phyloP scores from a whole-genome alignment of 805 yeast genomes.

The Novakomyces olei region DNA sequence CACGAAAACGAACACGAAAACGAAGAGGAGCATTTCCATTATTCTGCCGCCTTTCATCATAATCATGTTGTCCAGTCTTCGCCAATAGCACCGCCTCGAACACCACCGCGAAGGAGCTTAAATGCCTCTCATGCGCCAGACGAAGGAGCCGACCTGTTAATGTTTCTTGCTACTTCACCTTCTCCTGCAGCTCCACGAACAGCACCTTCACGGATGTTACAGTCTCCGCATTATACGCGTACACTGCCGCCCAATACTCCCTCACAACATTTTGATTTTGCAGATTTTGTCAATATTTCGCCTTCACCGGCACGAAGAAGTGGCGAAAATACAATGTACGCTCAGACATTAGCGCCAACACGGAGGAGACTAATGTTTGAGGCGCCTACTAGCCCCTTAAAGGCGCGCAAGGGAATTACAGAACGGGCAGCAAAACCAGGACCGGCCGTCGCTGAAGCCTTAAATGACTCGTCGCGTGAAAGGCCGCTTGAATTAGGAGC shows the following conservation, averaged over 20 bases:
- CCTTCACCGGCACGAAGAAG: constrained; percentile 17
- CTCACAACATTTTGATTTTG: constrained; percentile 40
- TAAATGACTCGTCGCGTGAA: too few species aligned
- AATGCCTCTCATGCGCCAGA: constrained; percentile 11
- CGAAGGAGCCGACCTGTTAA: constrained; percentile 64
- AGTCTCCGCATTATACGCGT: constrained; percentile 11
- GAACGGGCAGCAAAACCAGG: neutral
- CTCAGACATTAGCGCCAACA: neutral
- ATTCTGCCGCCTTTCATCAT: constrained; percentile 1
- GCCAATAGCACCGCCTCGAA: constrained; percentile 7
- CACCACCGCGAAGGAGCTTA: constrained; percentile 6
- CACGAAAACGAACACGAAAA: neutral
- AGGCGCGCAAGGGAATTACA: neutral
- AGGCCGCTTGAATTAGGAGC: neutral
- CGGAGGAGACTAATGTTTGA: too few species aligned
- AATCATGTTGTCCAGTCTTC: constrained; percentile 1
- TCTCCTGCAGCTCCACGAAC: constrained; percentile 26
- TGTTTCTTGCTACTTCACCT: constrained; percentile 71
- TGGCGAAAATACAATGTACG: too few species aligned
- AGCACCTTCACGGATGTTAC: constrained; percentile 1
- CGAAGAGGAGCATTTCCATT: neutral
- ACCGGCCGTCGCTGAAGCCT: neutral
- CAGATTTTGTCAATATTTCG: constrained; percentile 49
- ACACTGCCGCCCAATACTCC: constrained; percentile 16
- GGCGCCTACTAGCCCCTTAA: neutral